phyloP scores from a whole-genome alignment of 768 basidiomycete species.

The Hypholoma fasciculare region DNA sequence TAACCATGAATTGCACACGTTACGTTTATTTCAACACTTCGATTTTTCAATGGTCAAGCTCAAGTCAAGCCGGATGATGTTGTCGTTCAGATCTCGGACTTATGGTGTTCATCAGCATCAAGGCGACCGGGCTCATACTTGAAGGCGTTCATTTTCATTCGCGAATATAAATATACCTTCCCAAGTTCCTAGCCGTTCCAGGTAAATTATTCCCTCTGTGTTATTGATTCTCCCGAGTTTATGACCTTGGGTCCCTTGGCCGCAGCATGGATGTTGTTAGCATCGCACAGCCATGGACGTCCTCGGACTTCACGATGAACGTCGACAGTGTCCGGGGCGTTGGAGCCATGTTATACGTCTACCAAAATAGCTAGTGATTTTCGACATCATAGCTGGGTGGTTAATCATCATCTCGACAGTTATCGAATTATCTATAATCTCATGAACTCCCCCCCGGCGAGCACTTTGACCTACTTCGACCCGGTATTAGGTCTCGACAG shows the following conservation, averaged over 20 bases:
- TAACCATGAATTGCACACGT: neutral
- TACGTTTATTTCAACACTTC: neutral
- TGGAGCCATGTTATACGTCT: neutral
- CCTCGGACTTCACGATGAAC: constrained; percentile 10
- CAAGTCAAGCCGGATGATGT: constrained; percentile 1
- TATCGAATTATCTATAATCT: too few species aligned
- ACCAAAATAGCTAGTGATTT: neutral
- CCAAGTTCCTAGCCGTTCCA: constrained; percentile 9
- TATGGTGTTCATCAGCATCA: constrained; percentile 1
- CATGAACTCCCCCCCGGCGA: too few species aligned
- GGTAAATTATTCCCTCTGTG: constrained; percentile 16
- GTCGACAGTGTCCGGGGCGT: neutral
- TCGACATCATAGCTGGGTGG: neutral
- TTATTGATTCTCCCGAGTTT: constrained; percentile 8
- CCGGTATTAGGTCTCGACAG: too few species aligned
- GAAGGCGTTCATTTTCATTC: neutral
- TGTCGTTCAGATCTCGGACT: constrained; percentile 7
- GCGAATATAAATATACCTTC: neutral
- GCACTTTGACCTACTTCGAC: too few species aligned
- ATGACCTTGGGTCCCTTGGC: constrained; percentile 1
- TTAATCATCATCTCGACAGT: neutral
- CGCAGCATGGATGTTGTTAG: constrained; percentile 5
- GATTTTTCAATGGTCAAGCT: neutral
- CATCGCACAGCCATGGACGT: constrained; percentile 6
- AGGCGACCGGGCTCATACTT: neutral